Conservation (phyloP, 805 yeast genomes). For the Candida oleophila region DNA sequence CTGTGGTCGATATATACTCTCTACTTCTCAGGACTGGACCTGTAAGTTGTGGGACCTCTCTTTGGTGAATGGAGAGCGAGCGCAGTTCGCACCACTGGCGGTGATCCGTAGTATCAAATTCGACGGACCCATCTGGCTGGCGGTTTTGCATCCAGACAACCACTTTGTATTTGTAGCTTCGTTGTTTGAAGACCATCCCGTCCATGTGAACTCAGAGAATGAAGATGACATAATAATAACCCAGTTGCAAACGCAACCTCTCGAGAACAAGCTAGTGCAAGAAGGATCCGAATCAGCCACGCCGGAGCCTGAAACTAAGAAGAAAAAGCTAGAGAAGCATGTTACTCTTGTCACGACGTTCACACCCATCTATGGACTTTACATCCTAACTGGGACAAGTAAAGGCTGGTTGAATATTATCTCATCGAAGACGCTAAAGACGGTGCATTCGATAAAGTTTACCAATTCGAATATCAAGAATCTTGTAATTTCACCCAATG, state of each 20-base stretch:
- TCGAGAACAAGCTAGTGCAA: slow-evolving; percentile 15
- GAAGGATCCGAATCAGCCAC: slow-evolving; percentile 12
- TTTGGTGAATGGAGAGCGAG: slow-evolving; percentile 16
- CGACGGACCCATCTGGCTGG: slow-evolving; percentile 74
- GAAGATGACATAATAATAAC: slow-evolving; percentile 17
- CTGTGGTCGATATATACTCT: slow-evolving; percentile 66
- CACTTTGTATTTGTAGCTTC: slow-evolving; percentile 57
- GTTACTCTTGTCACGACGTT: slow-evolving; percentile 51
- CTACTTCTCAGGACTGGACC: slow-evolving; percentile 80
- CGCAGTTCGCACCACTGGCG: slow-evolving; percentile 9
- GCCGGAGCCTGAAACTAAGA: slow-evolving; percentile 5
- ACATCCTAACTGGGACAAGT: slow-evolving; percentile 71
- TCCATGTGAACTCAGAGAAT: slow-evolving; percentile 42
- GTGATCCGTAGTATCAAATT: slow-evolving; percentile 48
- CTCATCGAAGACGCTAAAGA: slow-evolving; percentile 22
- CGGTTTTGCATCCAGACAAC: slow-evolving; percentile 52
- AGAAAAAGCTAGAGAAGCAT: slow-evolving; percentile 28
- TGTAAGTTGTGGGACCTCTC: slow-evolving; percentile 77
- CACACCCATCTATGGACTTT: slow-evolving; percentile 49
- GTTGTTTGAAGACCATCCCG: slow-evolving; percentile 61
- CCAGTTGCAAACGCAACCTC: slow-evolving; percentile 18
- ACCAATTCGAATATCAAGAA: slow-evolving; percentile 72
- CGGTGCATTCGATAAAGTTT: slow-evolving; percentile 53
- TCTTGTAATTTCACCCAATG: slow-evolving; percentile 56
- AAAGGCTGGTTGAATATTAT: slow-evolving; percentile 72